Evolutionary conservation across 2,329 filamentous ascomycete species (phyloP), one percentile per base, ranked within the genome.

Genomic region (Septoria linicola): DNA sequence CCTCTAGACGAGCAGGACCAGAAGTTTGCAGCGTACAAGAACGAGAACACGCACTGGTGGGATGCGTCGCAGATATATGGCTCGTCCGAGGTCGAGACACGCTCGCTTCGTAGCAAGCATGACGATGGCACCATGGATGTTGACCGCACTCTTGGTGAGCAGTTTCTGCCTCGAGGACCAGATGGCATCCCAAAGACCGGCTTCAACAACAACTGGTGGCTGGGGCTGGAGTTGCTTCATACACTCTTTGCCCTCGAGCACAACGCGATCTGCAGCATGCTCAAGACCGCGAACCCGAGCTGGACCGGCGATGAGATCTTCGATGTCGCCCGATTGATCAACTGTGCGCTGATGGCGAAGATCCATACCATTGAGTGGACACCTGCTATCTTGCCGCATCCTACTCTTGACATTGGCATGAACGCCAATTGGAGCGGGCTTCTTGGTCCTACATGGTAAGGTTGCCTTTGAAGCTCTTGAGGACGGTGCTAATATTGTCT

Each of bases 341-440:
- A 75, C 54, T 74, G 68, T 41, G 73, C 73, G 0, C 61, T 77
- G 7, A 76, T 76, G 73, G 73, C 74, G 4, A 77, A 77, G 61
- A 76, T 77, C 35, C 74, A 77, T 54, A 76, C 74, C 0, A 68
- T 76, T 3, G 73, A 77, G 60, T 77, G 74, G 74, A 76, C 74
- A 3, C 74, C 73, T 1, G 74, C 73, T 2, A 75, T 77, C 25
- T 66, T 76, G 2, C 67, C 69, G 0, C 73, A 76, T 37, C 75
- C 74, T 17, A 66, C 66, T 0, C 63, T 76, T 1, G 51, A 76
- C 45, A 64, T 75, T n/a, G 66, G 59, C 41, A 75, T 76, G 74
- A 61, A 62, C 14, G 71, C 71, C 30, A 76, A 76, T 53, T 76
- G 73, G 73, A n/a, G n/a, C n/a, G n/a, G n/a, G n/a, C n/a, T n/a